Conservation (phyloP, 2,329 filamentous ascomycete species). For the Zasmidium angulare region DNA sequence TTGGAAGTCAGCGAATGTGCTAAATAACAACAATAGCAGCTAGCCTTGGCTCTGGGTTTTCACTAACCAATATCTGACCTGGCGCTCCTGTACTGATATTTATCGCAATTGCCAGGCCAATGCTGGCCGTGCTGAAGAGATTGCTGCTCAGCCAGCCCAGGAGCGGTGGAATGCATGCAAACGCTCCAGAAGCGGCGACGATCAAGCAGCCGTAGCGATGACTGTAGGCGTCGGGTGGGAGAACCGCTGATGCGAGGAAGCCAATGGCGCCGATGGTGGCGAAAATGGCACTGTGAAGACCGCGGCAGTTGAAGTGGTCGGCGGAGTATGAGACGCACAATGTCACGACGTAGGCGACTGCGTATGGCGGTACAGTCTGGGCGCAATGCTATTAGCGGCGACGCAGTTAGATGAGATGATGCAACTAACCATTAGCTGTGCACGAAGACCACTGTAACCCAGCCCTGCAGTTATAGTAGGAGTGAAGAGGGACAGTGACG, state of each 20-base stretch:
- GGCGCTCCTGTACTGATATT: slow-evolving; percentile 68
- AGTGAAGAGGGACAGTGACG: slow-evolving; percentile 28
- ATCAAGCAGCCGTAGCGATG: slow-evolving; percentile 70
- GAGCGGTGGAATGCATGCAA: slow-evolving; percentile 68
- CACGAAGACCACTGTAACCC: slow-evolving; percentile 56
- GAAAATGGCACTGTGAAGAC: slow-evolving; percentile 51
- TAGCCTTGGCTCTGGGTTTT: too few species aligned
- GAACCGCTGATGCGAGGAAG: slow-evolving; percentile 63
- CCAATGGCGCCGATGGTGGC: slow-evolving; percentile 54
- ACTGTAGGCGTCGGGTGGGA: slow-evolving; percentile 60
- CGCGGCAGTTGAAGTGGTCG: slow-evolving; percentile 61
- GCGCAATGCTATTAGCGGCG: too few species aligned
- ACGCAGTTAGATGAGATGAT: too few species aligned
- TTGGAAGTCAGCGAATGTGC: too few species aligned
- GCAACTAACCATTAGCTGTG: slow-evolving; percentile 28
- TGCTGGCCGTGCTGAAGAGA: slow-evolving; percentile 62
- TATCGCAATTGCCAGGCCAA: slow-evolving; percentile 68
- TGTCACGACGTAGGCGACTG: slow-evolving; percentile 49
- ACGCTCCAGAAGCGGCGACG: slow-evolving; percentile 64
- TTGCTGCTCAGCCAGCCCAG: slow-evolving; percentile 72
- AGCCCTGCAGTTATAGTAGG: slow-evolving; percentile 61
- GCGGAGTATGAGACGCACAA: slow-evolving; percentile 52
- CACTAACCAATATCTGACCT: slow-evolving; percentile 69
- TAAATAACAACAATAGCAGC: too few species aligned
- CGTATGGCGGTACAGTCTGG: slow-evolving; percentile 34